phyloP scores from a whole-genome alignment of 225 moss, liverwort and hornwort genomes.

The Pleurozium schreberi region DNA sequence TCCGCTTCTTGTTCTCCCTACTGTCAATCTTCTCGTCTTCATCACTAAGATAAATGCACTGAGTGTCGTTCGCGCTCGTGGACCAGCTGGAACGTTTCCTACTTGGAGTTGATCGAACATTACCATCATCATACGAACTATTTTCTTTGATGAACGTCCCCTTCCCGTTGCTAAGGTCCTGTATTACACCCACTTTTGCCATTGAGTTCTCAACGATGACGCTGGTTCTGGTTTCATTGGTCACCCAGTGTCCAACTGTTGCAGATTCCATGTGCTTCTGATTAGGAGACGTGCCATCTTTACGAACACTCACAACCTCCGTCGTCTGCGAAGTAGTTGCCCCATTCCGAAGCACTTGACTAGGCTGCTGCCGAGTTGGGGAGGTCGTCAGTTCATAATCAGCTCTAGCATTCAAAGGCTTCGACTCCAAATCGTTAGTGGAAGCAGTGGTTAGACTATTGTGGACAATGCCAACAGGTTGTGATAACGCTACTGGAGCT shows the following conservation, averaged over 20 bases:
- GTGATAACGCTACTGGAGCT: neutral
- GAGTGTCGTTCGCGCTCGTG: constrained; percentile 7
- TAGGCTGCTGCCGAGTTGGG: neutral
- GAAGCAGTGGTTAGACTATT: neutral
- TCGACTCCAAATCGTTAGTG: constrained; percentile 6
- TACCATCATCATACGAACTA: neutral
- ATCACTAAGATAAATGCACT: constrained; percentile 18
- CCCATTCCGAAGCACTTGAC: constrained; percentile 14
- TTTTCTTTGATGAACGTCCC: neutral
- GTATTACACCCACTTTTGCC: neutral
- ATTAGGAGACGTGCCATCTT: neutral
- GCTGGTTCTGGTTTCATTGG: neutral
- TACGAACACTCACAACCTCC: neutral
- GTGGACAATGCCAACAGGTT: neutral
- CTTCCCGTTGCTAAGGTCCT: neutral
- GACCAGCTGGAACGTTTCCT: constrained; percentile 41
- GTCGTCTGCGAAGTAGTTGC: neutral
- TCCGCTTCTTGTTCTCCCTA: constrained; percentile 23
- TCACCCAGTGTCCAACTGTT: neutral
- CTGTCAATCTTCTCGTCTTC: constrained; percentile 12
- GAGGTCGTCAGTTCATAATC: neutral
- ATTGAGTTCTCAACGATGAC: neutral
- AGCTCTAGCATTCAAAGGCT: neutral
- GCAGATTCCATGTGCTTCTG: neutral
- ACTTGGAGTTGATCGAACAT: neutral